Percentiles rank a stretch among this genome's conserved stretches.
Evolutionary conservation across 257 asterid species (phyloP).

Genomic region (Fraxinus excelsior): DNA sequence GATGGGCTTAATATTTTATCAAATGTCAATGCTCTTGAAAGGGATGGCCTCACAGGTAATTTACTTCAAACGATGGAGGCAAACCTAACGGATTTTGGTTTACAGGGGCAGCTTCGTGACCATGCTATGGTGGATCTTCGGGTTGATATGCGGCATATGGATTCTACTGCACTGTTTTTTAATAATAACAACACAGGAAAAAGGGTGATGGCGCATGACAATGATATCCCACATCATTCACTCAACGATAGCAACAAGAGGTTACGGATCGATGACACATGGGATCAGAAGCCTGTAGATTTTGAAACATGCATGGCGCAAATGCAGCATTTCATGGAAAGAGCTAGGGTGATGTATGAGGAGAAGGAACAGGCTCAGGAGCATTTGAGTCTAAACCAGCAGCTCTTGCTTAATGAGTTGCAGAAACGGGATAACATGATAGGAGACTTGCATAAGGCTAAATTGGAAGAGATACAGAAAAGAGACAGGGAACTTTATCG

Average conservation of each 20-base stretch:
- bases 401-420: constrained; percentile 57
- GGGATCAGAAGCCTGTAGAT: constrained; percentile 55
- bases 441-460: constrained; percentile 52
- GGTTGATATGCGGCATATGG: constrained; percentile 43
- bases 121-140: constrained; percentile 45
- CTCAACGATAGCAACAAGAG: constrained; percentile 58
- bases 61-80: constrained; percentile 61
- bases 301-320: constrained; percentile 62
- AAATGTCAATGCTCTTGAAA: constrained; percentile 43
- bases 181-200: constrained; percentile 43
- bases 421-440: constrained; percentile 64
- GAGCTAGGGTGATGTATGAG: constrained; percentile 45
- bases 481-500: constrained; percentile 57
- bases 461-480: constrained; percentile 59
- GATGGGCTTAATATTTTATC: constrained; percentile 43
- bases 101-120: constrained; percentile 52
- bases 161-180: constrained; percentile 40
- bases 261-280: constrained; percentile 49
- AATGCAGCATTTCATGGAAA: constrained; percentile 45
- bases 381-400: constrained; percentile 46
- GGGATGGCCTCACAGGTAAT: constrained; percentile 63
- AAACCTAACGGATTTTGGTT: constrained; percentile 40
- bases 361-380: constrained; percentile 50
- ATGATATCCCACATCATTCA: constrained; percentile 37
- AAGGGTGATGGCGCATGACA: constrained; percentile 64